These are phyloP conservation scores for Boletus semigastroideus DNA, from an alignment of 1,284 basidiomycete species.

Conservation along the genomic window DNA sequence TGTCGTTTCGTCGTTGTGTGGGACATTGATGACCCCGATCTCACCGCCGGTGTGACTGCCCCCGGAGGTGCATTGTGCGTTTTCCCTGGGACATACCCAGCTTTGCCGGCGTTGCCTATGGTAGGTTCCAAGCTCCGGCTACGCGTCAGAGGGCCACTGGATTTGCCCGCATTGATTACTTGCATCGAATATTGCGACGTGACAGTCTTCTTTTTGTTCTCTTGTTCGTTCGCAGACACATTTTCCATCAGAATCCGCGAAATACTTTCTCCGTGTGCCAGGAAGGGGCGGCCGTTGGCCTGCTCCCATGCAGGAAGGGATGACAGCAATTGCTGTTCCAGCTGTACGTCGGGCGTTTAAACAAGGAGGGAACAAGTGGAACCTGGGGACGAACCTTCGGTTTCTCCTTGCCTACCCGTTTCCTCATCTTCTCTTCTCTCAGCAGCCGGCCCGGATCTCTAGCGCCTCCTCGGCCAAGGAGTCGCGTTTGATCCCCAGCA, in stretches of 20 bases:
- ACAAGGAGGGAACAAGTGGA: conserved; percentile 7
- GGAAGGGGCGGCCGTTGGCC: conserved; percentile 73
- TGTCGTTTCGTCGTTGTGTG: conserved; percentile 58
- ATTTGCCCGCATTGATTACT: conserved; percentile 47
- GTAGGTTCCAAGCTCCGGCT: conserved; percentile 31
- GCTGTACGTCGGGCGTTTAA: conserved; percentile 42
- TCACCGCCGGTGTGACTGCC: conserved; percentile 58
- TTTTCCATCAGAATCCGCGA: conserved; percentile 76
- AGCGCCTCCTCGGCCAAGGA: conserved; percentile 67
- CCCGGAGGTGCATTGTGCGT: conserved; percentile 30
- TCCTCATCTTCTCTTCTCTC: conserved; percentile 96
- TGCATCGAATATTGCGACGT: conserved; percentile 32
- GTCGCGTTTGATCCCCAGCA: conserved; percentile 74
- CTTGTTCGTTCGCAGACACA: conserved; percentile 68
- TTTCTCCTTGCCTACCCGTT: conserved; percentile 92
- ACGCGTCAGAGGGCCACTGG: conserved; percentile 38
- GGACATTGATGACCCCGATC: conserved; percentile 45
- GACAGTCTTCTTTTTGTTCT: conserved; percentile 59
- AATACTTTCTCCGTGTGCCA: conserved; percentile 84
- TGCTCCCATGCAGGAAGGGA: conserved; percentile 89
- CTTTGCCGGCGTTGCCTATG: conserved; percentile 16
- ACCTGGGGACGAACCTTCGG: conserved; percentile 65
- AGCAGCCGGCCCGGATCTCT: conserved; percentile 79
- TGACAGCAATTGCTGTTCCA: conserved; percentile 84
- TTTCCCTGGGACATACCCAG: conserved; percentile 30